Base-by-base conservation (phyloP, 2,329 filamentous ascomycete species). In the Nigrospora oryzae region DNA sequence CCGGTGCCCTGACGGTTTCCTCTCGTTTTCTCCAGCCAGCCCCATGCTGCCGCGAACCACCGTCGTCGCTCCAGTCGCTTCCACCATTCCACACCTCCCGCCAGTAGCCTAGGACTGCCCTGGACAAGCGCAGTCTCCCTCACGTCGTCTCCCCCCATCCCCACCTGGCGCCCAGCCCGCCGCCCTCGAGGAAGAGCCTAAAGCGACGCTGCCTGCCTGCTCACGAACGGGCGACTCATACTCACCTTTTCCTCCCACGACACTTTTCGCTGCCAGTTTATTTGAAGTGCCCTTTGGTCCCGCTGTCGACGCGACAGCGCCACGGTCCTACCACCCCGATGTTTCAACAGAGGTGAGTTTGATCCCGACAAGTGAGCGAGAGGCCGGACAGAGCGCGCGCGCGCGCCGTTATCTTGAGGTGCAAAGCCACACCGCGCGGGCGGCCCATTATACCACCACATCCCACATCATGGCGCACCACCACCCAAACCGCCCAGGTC, bases 341-440 rank as follows among this genome's bases (percentile, higher is more conserved):
- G 40, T 42, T 42, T 42, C 40, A 34, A 36, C 33, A 36, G 36
- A 42, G 40, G 40, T 42, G 33, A 42, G 40, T 33, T 4, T 15
- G 3, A 40, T 19, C 17, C 17, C 39, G 17, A 10, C 15, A 31
- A 15, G 19, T 14, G 17, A 19, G 30, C 16, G 36, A 30, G 33
- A 28, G 23, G 23, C 23, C 23, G 23, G 7, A 28, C 23, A 28
- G 23, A 28, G 23, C 23, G 23, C 5, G 23, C 23, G 23, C 23
- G 23, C 23, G 19, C 23, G 23, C 36, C 36, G 15, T 33, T 30
- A 30, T 36, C 34, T 42, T 36, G 40, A 23, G 17, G 39, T 31
- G 39, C 40, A 42, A 42, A 33, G 32, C 40, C 35, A 32, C 35
- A 35, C 19, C 13, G 16, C n/a, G 13, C 33, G 33, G 33, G 40